A percentile compares a stretch with the other conserved stretches of the same genome.
phyloP scores from a whole-genome alignment of 441 rosid species.

The Theobroma grandiflorum region DNA sequence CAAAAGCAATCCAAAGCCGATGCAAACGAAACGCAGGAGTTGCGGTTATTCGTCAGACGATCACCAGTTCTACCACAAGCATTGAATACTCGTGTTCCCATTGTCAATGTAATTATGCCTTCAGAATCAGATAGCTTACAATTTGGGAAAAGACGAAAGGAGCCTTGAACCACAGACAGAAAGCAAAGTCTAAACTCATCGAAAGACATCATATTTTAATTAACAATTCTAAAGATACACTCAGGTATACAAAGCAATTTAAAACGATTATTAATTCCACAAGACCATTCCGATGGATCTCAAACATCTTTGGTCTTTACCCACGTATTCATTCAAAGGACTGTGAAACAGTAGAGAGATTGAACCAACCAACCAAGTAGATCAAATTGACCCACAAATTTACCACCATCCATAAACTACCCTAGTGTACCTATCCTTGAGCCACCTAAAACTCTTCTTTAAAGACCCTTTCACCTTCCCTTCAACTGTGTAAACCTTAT shows the following conservation, averaged over 20 bases:
- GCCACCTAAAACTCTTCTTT: constrained; percentile 71
- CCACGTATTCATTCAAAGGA: background rate
- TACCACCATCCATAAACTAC: constrained; percentile 56
- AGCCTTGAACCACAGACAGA: background rate
- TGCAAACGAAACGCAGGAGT: too few species aligned
- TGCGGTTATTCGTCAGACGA: too few species aligned
- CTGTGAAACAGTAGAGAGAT: background rate
- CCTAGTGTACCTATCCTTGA: constrained; percentile 54
- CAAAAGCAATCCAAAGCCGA: too few species aligned
- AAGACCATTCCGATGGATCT: background rate
- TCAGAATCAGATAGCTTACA: too few species aligned
- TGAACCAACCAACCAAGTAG: background rate
- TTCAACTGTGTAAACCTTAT: constrained; percentile 72
- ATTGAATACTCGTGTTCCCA: too few species aligned
- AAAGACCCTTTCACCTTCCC: constrained; percentile 75
- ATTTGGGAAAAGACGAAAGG: background rate
- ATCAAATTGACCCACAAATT: background rate
- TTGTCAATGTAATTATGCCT: too few species aligned
- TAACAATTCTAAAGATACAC: background rate
- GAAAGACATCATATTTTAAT: too few species aligned
- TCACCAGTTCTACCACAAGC: too few species aligned
- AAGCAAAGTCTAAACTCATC: too few species aligned
- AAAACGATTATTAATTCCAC: background rate
- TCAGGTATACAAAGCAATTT: background rate
- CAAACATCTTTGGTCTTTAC: background rate